These are phyloP conservation scores for Pyrus betulifolia DNA, from an alignment of 306 rosid genomes.

Conservation along the genomic window DNA sequence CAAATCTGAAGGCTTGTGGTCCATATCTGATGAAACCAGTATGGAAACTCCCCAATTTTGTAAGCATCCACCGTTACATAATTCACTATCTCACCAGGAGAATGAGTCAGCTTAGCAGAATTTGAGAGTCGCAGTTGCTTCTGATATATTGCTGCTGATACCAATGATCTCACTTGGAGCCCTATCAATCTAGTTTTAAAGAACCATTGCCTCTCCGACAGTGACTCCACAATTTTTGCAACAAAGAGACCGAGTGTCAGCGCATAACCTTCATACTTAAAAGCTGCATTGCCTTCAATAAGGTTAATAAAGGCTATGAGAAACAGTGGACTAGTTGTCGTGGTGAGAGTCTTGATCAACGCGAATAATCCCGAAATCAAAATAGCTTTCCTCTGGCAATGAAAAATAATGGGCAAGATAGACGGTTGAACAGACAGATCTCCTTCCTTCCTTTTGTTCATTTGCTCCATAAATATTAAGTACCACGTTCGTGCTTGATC, in stretches of 20 bases:
- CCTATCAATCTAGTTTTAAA: conserved; percentile 14
- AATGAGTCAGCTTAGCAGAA: conserved; percentile 13
- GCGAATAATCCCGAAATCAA: conserved; percentile 13
- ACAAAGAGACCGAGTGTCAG: conserved; percentile 14
- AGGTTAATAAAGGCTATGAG: conserved; percentile 11
- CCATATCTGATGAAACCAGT: conserved; percentile 31
- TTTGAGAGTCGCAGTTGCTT: conserved; percentile 19
- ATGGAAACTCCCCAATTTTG: conserved; percentile 17
- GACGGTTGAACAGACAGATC: background rate
- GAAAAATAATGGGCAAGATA: background rate
- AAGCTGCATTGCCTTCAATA: conserved; percentile 8
- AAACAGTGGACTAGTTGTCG: conserved; percentile 8
- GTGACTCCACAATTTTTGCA: conserved; percentile 7
- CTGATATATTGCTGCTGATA: conserved; percentile 25
- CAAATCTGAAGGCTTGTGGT: conserved; percentile 15
- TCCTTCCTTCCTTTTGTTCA: background rate
- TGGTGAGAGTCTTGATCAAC: conserved; percentile 4
- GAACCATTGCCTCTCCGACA: conserved; percentile 22
- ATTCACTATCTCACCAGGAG: conserved; percentile 24
- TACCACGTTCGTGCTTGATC: conserved; percentile 10
- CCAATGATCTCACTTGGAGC: conserved; percentile 19
- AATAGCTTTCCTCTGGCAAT: conserved; percentile 7
- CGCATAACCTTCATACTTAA: conserved; percentile 19
- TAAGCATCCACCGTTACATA: conserved; percentile 18
- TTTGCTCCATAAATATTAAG: background rate